phyloP scores from a whole-genome alignment of 2,329 filamentous ascomycete genomes.

The Aspergillus aculeatus region DNA sequence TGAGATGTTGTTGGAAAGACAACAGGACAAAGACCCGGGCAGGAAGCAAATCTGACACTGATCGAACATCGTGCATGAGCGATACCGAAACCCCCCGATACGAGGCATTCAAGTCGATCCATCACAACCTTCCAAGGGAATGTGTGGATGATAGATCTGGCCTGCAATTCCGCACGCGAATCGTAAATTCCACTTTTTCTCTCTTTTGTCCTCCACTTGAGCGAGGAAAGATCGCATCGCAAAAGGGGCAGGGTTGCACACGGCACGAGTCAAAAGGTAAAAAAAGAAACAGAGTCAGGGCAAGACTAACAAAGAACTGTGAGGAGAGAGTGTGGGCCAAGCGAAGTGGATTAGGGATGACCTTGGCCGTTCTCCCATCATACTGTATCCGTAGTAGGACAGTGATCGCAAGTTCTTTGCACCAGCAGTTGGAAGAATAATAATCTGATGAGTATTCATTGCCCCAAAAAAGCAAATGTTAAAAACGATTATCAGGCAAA shows the following conservation, averaged over 20 bases:
- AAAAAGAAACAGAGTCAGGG: background rate
- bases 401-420: background rate
- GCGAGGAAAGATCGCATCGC: background rate
- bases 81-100: background rate
- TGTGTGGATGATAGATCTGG: background rate
- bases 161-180: background rate
- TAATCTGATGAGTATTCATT: background rate
- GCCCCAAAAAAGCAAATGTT: conserved; percentile 1
- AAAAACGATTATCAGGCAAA: background rate
- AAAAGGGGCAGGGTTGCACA: background rate
- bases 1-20: background rate
- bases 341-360: background rate
- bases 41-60: conserved; percentile 1
- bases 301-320: background rate
- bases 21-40: background rate
- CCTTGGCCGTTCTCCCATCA: background rate
- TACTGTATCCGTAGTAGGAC: background rate
- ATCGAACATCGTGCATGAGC: conserved; percentile 4
- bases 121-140: conserved; percentile 1
- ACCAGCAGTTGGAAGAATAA: background rate
- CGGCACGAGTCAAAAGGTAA: background rate
- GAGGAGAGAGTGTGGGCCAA: background rate
- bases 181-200: background rate
- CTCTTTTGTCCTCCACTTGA: background rate
- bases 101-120: conserved; percentile 5